phyloP scores from a whole-genome alignment of 1,284 basidiomycete species.

The Malassezia nana region DNA sequence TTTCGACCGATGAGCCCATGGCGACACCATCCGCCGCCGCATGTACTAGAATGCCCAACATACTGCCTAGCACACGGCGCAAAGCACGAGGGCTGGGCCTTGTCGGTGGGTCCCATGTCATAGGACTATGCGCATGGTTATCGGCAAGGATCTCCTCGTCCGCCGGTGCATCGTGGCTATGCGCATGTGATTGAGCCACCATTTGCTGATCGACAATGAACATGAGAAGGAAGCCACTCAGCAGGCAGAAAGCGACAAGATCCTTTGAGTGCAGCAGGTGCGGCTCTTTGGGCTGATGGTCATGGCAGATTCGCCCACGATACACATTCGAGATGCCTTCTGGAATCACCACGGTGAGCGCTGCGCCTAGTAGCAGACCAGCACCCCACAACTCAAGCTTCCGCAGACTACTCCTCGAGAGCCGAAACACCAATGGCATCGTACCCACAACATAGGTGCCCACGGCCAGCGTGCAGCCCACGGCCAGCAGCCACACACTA shows the following conservation, averaged over 20 bases:
- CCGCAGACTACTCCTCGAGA: conserved; percentile 32
- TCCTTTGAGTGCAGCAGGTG: conserved; percentile 20
- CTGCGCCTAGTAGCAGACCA: conserved; percentile 42
- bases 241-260: conserved; percentile 30
- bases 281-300: neutral
- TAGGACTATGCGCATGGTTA: neutral
- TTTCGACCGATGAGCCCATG: conserved; percentile 37
- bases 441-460: conserved; percentile 37
- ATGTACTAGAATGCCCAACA: conserved; percentile 41
- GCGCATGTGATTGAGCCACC: neutral
- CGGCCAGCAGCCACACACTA: neutral
- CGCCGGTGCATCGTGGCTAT: neutral
- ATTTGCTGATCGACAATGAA: conserved; percentile 22
- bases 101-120: conserved; percentile 4
- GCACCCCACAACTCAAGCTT: conserved; percentile 40
- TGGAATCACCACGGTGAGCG: conserved; percentile 42
- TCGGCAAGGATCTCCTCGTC: neutral
- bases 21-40: conserved; percentile 43
- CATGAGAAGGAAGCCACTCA: conserved; percentile 43
- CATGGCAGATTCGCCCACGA: neutral
- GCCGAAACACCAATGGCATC: conserved; percentile 30
- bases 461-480: conserved; percentile 26
- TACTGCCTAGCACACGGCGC: conserved; percentile 26
- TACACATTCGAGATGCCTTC: conserved; percentile 27
- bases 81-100: neutral